Percentiles rank a stretch among this genome's conserved stretches.
These are phyloP conservation scores for Biscutella laevigata DNA, from an alignment of 441 rosid species.

Conservation along the genomic window DNA sequence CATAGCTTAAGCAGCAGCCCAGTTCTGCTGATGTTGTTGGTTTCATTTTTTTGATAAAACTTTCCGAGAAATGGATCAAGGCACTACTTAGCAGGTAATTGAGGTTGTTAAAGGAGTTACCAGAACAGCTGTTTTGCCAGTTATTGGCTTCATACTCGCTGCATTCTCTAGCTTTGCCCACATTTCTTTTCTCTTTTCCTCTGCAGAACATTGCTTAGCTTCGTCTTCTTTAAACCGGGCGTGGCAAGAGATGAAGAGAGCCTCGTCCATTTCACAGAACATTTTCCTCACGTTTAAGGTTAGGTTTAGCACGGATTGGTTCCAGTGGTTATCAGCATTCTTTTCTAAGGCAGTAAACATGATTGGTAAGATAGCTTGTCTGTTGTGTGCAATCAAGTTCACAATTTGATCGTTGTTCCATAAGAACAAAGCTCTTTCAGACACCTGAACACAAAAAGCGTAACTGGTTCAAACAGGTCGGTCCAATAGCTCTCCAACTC, in stretches of 20 bases:
- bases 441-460: conserved; percentile 44
- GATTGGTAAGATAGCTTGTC: conserved; percentile 57
- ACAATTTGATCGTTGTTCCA: conserved; percentile 93
- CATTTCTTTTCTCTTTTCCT: conserved; percentile 54
- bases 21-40: conserved; percentile 3
- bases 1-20: conserved; percentile 13
- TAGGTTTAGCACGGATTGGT: conserved; percentile 68
- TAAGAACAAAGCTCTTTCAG: conserved; percentile 80
- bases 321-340: conserved; percentile 72
- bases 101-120: conserved; percentile 58
- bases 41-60: background rate
- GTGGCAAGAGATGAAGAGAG: conserved; percentile 60
- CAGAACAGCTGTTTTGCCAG: conserved; percentile 60
- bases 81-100: conserved; percentile 44
- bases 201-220: conserved; percentile 36
- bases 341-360: conserved; percentile 68
- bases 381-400: conserved; percentile 57
- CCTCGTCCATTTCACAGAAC: conserved; percentile 82
- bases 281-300: conserved; percentile 59
- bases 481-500: no score
- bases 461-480: background rate
- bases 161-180: conserved; percentile 60
- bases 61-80: background rate
- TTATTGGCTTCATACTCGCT: conserved; percentile 63
- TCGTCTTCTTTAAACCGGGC: conserved; percentile 53